Evolutionary conservation across 208 protist genomes (phyloP).

Genomic region (Trichomonas vaginalis): DNA sequence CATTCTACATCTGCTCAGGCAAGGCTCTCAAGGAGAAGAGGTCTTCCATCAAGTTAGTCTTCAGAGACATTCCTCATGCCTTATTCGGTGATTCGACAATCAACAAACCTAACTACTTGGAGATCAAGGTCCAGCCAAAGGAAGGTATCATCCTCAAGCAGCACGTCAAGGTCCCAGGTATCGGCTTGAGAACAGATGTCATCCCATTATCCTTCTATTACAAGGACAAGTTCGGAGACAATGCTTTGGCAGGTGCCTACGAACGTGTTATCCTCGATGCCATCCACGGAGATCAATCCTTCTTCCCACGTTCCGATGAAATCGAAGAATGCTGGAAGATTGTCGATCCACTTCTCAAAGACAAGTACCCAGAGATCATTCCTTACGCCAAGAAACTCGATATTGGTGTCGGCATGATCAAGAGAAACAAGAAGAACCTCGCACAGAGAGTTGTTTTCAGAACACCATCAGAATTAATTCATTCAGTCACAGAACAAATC

Average conservation of each 20-base stretch:
- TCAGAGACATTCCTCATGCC: slow-evolving; percentile 37
- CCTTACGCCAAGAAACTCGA: background rate
- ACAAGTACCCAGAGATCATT: background rate
- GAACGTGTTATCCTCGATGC: background rate
- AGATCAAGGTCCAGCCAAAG: slow-evolving; percentile 52
- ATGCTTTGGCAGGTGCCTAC: background rate
- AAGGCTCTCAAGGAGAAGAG: slow-evolving; percentile 45
- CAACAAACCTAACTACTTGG: slow-evolving; percentile 49
- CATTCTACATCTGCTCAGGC: slow-evolving; percentile 66
- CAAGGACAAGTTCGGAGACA: slow-evolving; percentile 31
- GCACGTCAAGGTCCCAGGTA: slow-evolving; percentile 42
- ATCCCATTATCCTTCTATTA: slow-evolving; percentile 52
- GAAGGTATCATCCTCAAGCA: slow-evolving; percentile 54
- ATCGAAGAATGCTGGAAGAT: background rate
- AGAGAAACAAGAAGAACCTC: background rate
- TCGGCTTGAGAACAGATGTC: slow-evolving; percentile 21
- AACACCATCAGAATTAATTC: background rate
- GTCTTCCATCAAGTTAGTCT: slow-evolving; percentile 50
- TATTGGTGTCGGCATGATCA: background rate
- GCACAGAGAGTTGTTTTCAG: background rate
- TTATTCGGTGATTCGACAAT: slow-evolving; percentile 34
- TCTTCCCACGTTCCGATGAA: background rate
- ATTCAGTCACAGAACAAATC: background rate
- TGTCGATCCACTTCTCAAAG: background rate
- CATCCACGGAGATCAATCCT: slow-evolving; percentile 13